Evolutionary conservation across 108 stramenopile species (phyloP).

Genomic region (Skeletonema tropicum): DNA sequence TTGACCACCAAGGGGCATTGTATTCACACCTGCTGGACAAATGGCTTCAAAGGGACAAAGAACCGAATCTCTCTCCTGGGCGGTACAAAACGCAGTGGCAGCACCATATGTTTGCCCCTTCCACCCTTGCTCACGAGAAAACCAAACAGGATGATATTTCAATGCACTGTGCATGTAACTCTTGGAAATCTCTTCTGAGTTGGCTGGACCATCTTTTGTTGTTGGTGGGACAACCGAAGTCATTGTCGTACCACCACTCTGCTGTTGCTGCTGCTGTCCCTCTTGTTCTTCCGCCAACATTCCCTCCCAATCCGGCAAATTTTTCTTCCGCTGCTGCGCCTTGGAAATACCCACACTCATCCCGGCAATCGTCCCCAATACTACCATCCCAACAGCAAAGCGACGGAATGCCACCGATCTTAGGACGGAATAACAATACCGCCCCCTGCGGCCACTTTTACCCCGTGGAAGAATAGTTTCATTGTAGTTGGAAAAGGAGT

Average conservation of each 20-base stretch:
- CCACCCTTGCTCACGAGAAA: not conserved
- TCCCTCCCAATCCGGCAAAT: not conserved
- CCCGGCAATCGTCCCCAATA: not conserved
- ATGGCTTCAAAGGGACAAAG: not conserved
- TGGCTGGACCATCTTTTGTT: not conserved
- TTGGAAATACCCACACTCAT: not conserved
- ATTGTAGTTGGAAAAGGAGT: not conserved
- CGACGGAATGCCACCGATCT: not conserved
- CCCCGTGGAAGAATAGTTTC: not conserved
- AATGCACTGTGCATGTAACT: not conserved
- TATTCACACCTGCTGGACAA: not conserved
- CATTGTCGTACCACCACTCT: not conserved
- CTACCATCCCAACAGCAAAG: not conserved
- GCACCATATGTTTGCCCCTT: not conserved
- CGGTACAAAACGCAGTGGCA: not conserved
- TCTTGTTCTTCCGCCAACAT: slow-evolving; percentile 8
- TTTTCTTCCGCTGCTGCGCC: not conserved
- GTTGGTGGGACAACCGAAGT: too few relatives aligned
- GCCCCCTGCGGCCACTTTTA: not conserved
- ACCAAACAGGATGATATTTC: not conserved
- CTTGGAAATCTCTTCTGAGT: not conserved
- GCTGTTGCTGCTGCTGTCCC: not conserved
- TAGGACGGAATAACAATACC: not conserved
- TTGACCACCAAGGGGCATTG: not conserved
- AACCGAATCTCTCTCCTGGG: not conserved